Base-by-base conservation (phyloP, 768 basidiomycete genomes). In the Cystobasidiopsis lactophilus region DNA sequence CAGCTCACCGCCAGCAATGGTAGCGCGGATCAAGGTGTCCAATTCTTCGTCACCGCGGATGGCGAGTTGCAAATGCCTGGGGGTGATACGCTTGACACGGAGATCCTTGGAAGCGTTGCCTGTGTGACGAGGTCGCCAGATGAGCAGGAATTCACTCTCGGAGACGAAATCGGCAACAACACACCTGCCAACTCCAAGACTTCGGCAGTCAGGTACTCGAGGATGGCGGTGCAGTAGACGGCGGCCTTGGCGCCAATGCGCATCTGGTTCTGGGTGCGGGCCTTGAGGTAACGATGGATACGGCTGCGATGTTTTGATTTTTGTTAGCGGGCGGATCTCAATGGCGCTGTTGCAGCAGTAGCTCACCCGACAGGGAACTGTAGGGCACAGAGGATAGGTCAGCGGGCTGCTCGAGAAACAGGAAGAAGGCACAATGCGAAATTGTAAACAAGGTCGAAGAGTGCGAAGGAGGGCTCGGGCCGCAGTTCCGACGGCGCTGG, bases 201-300 rank as follows among this genome's bases (percentile, higher is more conserved):
- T 65, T 96, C 89, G 10, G 89, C 89, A 0, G 88, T 91, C 49
- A 96, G 73, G 65, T 96, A 95, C 67, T 96, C 89, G 52, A 93
- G 73, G 59, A 93, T 86, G 30, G 89, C 88, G 35, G 83, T 79
- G n/a, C 85, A 85, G 67, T 91, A 91, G 16, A 95, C 89, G 9
- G 89, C 86, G 26, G 88, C 88, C 66, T 93, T 93, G n/a, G 86
- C 89, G 27, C 88, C 89, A 58, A 96, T 85, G 35, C 88, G 81
- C 51, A 91, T 79, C 64, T 88, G 89, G 68, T 89, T 80, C 65
- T 86, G 83, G 18, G 85, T 91, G 58, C 82, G 76, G 64, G 80
- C 80, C 66, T 93, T 88, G 59, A 93, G 70, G 69, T 84, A 91
- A 71, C 89, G 77, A 66, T 96, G 89, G 52, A 93, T 88, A 84